Evolutionary conservation across 495 filamentous ascomycete genomes (phyloP).

Genomic region (Aspergillus cavernicola): DNA sequence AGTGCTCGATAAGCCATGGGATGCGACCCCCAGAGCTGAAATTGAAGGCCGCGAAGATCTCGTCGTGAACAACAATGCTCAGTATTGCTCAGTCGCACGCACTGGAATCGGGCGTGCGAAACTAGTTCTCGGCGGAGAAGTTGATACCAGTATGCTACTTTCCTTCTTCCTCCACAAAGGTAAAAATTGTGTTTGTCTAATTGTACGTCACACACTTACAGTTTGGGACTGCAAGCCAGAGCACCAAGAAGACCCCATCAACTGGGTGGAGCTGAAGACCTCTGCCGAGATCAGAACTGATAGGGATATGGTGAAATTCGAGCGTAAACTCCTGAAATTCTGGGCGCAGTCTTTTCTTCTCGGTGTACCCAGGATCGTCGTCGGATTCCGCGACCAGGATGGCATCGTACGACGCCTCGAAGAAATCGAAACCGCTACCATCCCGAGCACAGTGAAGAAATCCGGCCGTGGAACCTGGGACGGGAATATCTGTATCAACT

Average conservation of each 20-base stretch:
- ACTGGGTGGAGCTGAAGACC: slow-evolving; percentile 96
- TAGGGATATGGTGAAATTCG: slow-evolving; percentile 67
- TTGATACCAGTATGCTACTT: slow-evolving; percentile 69
- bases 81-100: slow-evolving; percentile 90
- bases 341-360: slow-evolving; percentile 97
- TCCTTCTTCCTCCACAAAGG: background rate
- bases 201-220: slow-evolving; percentile 21
- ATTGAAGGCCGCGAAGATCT: slow-evolving; percentile 72
- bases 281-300: slow-evolving; percentile 62
- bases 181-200: background rate
- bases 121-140: slow-evolving; percentile 86
- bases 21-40: slow-evolving; percentile 59
- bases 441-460: slow-evolving; percentile 69
- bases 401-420: slow-evolving; percentile 69
- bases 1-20: slow-evolving; percentile 70
- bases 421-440: slow-evolving; percentile 71
- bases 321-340: slow-evolving; percentile 88
- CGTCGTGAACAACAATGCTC: slow-evolving; percentile 78
- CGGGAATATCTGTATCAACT: slow-evolving; percentile 87
- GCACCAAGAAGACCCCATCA: slow-evolving; percentile 60
- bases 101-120: slow-evolving; percentile 73
- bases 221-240: slow-evolving; percentile 81
- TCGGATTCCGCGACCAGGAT: slow-evolving; percentile 74
- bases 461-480: slow-evolving; percentile 70
- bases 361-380: slow-evolving; percentile 85